A percentile compares a stretch with the other conserved stretches of the same genome.
phyloP scores from a whole-genome alignment of 2,329 filamentous ascomycete species.

The Macroventuria anomochaeta region DNA sequence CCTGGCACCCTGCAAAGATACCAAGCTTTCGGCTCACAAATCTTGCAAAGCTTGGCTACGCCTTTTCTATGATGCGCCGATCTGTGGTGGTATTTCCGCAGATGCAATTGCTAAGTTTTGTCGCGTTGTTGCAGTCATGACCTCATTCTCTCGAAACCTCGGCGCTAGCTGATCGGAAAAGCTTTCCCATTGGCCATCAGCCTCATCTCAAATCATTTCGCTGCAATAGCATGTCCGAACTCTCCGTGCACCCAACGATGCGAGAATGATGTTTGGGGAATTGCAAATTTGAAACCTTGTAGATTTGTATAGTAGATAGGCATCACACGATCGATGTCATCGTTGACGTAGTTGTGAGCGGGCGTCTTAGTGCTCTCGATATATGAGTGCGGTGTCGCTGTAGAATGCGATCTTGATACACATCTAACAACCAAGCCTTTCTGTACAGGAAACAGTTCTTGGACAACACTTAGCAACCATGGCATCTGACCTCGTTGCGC shows the following conservation, averaged over 20 bases:
- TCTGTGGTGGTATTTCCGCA: background rate
- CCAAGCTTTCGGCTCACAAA: slow-evolving; percentile 11
- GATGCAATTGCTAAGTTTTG: background rate
- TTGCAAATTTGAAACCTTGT: slow-evolving; percentile 4
- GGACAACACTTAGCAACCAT: background rate
- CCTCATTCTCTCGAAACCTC: slow-evolving; percentile 1
- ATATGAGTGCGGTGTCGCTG: background rate
- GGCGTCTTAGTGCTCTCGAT: background rate
- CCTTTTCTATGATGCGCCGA: background rate
- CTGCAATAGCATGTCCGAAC: slow-evolving; percentile 1
- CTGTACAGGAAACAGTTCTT: background rate
- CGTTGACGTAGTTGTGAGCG: slow-evolving; percentile 1
- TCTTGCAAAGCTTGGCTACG: slow-evolving; percentile 13
- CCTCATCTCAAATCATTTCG: background rate
- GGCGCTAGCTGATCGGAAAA: background rate
- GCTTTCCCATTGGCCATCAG: background rate
- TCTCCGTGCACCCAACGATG: background rate
- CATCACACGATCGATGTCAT: slow-evolving; percentile 12
- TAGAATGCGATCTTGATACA: background rate
- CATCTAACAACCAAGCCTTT: background rate
- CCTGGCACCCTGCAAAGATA: background rate
- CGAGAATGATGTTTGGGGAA: background rate
- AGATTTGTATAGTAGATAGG: background rate
- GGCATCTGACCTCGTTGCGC: slow-evolving; percentile 6
- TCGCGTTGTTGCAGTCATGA: slow-evolving; percentile 9